phyloP scores from a whole-genome alignment of 306 rosid species.

The Mimosa pudica region DNA sequence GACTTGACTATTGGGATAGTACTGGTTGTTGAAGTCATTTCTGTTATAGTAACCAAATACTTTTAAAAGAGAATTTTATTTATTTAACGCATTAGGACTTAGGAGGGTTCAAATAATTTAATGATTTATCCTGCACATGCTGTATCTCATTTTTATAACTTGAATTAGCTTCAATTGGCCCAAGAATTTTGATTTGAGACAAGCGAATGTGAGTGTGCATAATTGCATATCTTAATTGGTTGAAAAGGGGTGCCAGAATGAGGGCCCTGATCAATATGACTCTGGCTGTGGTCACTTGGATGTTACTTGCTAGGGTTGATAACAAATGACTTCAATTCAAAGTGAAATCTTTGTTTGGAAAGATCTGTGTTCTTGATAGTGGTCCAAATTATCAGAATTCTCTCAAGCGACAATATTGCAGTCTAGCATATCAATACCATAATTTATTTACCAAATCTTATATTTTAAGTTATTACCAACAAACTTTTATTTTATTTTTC shows the following conservation, averaged over 20 bases:
- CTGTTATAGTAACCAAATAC: too few species aligned
- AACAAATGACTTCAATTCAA: not conserved
- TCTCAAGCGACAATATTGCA: not conserved
- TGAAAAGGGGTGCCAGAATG: too few species aligned
- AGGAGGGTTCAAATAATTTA: too few species aligned
- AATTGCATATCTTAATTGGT: too few species aligned
- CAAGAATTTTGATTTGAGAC: not conserved
- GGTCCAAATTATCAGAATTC: not conserved
- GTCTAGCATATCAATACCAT: not conserved
- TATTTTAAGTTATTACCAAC: too few species aligned
- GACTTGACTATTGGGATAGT: too few species aligned
- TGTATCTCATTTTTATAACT: not conserved
- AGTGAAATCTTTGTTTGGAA: not conserved
- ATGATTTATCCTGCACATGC: too few species aligned
- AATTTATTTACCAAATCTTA: not conserved
- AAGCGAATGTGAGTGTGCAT: too few species aligned
- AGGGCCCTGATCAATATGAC: not conserved
- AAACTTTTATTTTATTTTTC: too few species aligned
- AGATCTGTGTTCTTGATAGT: not conserved
- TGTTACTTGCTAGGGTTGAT: not conserved
- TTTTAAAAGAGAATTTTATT: too few species aligned
- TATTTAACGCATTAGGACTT: too few species aligned
- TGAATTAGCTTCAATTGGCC: not conserved
- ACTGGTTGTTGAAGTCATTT: too few species aligned
- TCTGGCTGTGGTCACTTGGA: not conserved